Conservation (phyloP, 106 monocot genomes). For the Dioscorea alata region DNA sequence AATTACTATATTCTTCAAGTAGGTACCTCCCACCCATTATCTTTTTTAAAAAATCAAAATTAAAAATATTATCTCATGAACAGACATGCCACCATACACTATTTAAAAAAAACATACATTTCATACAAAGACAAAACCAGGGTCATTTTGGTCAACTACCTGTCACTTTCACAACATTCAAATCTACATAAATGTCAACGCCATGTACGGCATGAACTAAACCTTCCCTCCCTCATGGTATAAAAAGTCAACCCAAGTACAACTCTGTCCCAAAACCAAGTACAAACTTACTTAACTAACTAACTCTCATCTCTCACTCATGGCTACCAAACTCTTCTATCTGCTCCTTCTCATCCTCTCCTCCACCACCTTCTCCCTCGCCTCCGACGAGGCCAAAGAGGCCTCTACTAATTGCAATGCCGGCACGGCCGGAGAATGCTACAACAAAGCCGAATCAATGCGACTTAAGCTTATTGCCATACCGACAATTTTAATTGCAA, state of each 20-base stretch:
- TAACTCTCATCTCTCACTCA: neutral
- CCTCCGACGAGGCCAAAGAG: neutral
- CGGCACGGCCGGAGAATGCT: conserved; percentile 27
- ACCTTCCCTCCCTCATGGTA: neutral
- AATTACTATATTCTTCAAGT: no score
- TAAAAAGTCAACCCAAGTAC: neutral
- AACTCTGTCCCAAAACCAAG: neutral
- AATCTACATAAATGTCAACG: neutral
- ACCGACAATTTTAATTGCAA: conserved; percentile 44
- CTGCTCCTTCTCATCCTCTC: neutral
- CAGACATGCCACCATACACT: no score
- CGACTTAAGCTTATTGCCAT: conserved; percentile 63
- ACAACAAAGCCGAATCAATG: conserved; percentile 34
- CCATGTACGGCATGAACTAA: neutral
- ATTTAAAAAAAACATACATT: no score
- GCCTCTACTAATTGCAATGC: conserved; percentile 8
- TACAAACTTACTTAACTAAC: neutral
- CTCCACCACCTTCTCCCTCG: neutral
- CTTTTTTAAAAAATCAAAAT: no score
- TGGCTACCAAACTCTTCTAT: conserved; percentile 1
- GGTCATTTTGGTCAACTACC: no score
- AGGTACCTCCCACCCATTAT: no score
- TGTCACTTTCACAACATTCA: no score
- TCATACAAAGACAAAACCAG: no score
- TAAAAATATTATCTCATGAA: no score